These are phyloP conservation scores for Cladosporium oxysporum DNA, from an alignment of 2,329 filamentous ascomycete species.

Conservation along the genomic window DNA sequence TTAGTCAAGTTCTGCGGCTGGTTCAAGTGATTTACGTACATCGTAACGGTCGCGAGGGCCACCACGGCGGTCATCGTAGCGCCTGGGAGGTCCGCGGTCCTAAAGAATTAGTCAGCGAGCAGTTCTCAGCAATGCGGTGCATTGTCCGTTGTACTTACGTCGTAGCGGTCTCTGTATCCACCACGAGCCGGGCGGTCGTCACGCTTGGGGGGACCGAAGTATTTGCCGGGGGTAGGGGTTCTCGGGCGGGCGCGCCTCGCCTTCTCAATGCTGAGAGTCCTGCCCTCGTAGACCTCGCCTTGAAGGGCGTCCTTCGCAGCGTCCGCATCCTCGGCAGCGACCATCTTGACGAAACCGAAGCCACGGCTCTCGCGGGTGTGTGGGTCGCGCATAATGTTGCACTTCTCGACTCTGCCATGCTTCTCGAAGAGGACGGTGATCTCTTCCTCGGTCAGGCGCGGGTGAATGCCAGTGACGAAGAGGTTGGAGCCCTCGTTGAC, in stretches of 20 bases:
- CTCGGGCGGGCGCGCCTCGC: conserved; percentile 91
- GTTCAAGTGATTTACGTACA: neutral
- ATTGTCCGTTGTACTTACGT: conserved; percentile 30
- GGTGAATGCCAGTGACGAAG: conserved; percentile 97
- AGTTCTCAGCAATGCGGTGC: neutral
- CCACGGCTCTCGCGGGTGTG: conserved; percentile 98
- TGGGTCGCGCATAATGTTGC: conserved; percentile 98
- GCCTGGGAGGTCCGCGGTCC: conserved; percentile 44
- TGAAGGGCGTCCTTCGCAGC: conserved; percentile 95
- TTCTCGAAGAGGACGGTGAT: conserved; percentile 96
- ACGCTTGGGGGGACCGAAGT: conserved; percentile 97
- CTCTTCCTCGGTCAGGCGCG: conserved; percentile 83
- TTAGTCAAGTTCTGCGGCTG: neutral
- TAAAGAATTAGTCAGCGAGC: conserved; percentile 19
- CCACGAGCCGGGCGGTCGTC: conserved; percentile 37
- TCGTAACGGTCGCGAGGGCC: conserved; percentile 60
- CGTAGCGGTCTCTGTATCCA: conserved; percentile 43
- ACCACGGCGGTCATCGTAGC: conserved; percentile 51
- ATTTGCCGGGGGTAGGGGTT: conserved; percentile 96
- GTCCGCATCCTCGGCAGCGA: conserved; percentile 90
- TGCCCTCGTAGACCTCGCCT: conserved; percentile 91
- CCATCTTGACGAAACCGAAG: conserved; percentile 99
- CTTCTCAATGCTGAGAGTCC: conserved; percentile 98
- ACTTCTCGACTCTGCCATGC: conserved; percentile 98
- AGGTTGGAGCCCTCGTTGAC: conserved; percentile 95